These are phyloP conservation scores for Umbelopsis ramanniana DNA, from an alignment of 192 early-diverging fungal genomes.

Conservation along the genomic window DNA sequence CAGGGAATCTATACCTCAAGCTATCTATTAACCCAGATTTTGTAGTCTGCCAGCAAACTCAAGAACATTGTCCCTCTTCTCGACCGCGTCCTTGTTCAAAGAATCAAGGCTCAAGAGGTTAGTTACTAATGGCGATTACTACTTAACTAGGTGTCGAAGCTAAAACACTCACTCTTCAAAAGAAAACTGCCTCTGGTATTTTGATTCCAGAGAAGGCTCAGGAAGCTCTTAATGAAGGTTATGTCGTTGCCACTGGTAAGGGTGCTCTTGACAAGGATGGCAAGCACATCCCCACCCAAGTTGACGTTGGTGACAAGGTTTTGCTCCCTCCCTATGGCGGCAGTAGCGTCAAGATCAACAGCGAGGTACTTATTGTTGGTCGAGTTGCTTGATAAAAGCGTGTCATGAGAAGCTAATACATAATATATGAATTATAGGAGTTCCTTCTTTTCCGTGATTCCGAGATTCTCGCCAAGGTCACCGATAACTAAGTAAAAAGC, in stretches of 20 bases:
- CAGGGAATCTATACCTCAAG: too few relatives aligned
- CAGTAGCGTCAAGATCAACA: constrained; percentile 86
- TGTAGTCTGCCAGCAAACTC: constrained; percentile 37
- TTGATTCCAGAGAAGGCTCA: constrained; percentile 99
- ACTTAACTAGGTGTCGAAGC: background rate
- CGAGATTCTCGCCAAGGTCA: constrained; percentile 95
- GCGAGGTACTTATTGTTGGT: constrained; percentile 53
- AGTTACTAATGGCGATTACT: background rate
- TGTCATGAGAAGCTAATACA: background rate
- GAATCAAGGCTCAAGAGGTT: constrained; percentile 91
- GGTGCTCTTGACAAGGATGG: constrained; percentile 90
- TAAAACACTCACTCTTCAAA: background rate
- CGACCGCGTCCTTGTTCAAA: constrained; percentile 97
- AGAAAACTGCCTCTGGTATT: constrained; percentile 96
- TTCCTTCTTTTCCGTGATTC: constrained; percentile 89
- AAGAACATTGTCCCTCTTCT: constrained; percentile 96
- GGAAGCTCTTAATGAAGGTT: constrained; percentile 94
- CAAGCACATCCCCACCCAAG: constrained; percentile 74
- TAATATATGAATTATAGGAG: constrained; percentile 52
- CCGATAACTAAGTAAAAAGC: constrained; percentile 39
- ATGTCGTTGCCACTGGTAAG: constrained; percentile 93
- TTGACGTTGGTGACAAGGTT: constrained; percentile 93
- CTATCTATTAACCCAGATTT: too few relatives aligned
- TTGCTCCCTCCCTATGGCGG: constrained; percentile 97
- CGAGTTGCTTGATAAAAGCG: background rate